phyloP scores from a whole-genome alignment of 1,139 yeast genomes.

The Fermentozyma sake region DNA sequence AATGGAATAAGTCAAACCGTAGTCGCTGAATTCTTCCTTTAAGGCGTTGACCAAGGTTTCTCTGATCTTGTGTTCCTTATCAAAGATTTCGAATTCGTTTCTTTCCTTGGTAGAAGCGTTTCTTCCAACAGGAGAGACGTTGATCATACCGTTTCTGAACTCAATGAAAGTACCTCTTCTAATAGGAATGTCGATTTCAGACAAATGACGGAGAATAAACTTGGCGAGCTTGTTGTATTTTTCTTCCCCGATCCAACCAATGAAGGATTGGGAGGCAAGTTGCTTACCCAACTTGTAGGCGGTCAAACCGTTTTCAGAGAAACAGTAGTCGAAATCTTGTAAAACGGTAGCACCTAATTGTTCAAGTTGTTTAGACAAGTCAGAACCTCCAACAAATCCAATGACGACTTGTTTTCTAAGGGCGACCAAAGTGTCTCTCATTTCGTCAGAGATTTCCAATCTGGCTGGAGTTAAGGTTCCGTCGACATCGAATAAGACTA shows the following conservation, averaged over 20 bases:
- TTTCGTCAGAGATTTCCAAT: slow-evolving; percentile 73
- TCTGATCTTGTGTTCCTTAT: slow-evolving; percentile 76
- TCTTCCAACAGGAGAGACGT: slow-evolving; percentile 97
- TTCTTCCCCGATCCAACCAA: slow-evolving; percentile 92
- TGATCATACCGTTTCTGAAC: slow-evolving; percentile 99
- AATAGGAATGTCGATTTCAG: slow-evolving; percentile 84
- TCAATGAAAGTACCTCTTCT: slow-evolving; percentile 98
- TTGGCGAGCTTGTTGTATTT: slow-evolving; percentile 84
- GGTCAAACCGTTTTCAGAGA: slow-evolving; percentile 96
- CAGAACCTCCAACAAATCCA: slow-evolving; percentile 99
- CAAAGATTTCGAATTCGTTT: slow-evolving; percentile 83
- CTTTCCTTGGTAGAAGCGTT: slow-evolving; percentile 94
- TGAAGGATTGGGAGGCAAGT: slow-evolving; percentile 89
- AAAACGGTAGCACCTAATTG: slow-evolving; percentile 83
- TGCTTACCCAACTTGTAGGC: slow-evolving; percentile 89
- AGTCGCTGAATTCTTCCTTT: slow-evolving; percentile 75
- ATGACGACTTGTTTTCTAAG: slow-evolving; percentile 88
- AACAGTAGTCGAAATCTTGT: slow-evolving; percentile 86
- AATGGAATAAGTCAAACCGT: slow-evolving; percentile 87
- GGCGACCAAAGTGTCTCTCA: slow-evolving; percentile 62
- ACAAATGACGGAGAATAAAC: slow-evolving; percentile 78
- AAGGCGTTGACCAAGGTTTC: slow-evolving; percentile 78
- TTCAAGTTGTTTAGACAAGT: slow-evolving; percentile 89
- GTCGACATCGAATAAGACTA: slow-evolving; percentile 94
- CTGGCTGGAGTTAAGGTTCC: slow-evolving; percentile 99